A percentile compares a stretch with the other conserved stretches of the same genome.
phyloP scores from a whole-genome alignment of 805 yeast genomes.

The Wickerhamomyces strasburgensis region DNA sequence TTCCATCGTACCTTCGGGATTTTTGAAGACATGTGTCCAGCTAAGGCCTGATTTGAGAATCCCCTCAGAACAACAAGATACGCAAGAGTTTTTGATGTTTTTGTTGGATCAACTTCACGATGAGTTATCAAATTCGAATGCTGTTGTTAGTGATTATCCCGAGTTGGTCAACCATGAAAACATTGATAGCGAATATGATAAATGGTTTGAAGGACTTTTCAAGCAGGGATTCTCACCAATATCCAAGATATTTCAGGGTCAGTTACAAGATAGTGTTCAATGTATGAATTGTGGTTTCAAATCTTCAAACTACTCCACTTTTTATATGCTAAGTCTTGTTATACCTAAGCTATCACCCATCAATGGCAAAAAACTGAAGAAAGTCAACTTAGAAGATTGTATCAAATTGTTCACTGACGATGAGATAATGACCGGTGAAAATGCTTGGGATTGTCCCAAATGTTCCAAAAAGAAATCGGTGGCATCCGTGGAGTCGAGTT shows the following conservation, averaged over 20 bases:
- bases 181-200: conserved; percentile 45
- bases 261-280: conserved; percentile 55
- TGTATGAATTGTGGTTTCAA: conserved; percentile 63
- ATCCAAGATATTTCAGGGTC: conserved; percentile 66
- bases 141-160: conserved; percentile 35
- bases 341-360: conserved; percentile 38
- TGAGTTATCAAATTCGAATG: conserved; percentile 44
- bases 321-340: conserved; percentile 58
- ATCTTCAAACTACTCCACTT: conserved; percentile 56
- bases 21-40: conserved; percentile 45
- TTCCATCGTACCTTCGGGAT: conserved; percentile 60
- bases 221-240: conserved; percentile 66
- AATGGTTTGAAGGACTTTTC: conserved; percentile 54
- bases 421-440: conserved; percentile 64
- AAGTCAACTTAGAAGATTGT: conserved; percentile 55
- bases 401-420: conserved; percentile 55
- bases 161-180: conserved; percentile 30
- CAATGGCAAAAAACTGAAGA: conserved; percentile 27
- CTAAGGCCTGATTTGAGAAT: conserved; percentile 64
- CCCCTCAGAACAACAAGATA: conserved; percentile 76
- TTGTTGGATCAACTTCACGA: conserved; percentile 64
- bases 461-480: conserved; percentile 33
- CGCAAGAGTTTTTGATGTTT: conserved; percentile 69
- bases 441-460: conserved; percentile 82
- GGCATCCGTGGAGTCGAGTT: not conserved